A percentile compares a stretch with the other conserved stretches of the same genome.
Evolutionary conservation across 805 yeast genomes (phyloP).

Genomic region (Candida verbasci): DNA sequence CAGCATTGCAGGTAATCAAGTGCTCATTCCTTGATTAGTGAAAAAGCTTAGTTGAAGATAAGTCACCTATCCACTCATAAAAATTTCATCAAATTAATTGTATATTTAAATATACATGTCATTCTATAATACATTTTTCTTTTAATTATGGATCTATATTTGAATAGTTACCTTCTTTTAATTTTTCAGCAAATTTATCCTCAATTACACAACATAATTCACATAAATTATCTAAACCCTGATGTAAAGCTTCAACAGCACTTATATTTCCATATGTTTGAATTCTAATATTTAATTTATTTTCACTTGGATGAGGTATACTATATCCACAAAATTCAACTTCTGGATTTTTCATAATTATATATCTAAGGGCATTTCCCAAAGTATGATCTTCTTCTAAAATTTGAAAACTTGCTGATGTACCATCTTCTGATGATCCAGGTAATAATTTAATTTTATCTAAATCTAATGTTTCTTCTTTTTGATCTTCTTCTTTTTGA

Average conservation of each 20-base stretch:
- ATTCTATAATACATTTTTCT: not conserved
- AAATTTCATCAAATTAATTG: too few relatives aligned
- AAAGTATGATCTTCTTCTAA: constrained; percentile 93
- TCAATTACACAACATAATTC: constrained; percentile 83
- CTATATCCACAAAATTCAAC: constrained; percentile 98
- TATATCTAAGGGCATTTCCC: constrained; percentile 89
- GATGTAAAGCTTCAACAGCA: constrained; percentile 88
- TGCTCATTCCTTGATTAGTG: too few relatives aligned
- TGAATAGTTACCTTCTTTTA: constrained; percentile 49
- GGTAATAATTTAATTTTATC: constrained; percentile 69
- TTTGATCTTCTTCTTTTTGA: not conserved
- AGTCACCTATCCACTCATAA: too few relatives aligned
- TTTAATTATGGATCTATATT: constrained; percentile 43
- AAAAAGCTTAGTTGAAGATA: too few relatives aligned
- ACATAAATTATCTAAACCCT: constrained; percentile 81
- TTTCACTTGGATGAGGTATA: constrained; percentile 96
- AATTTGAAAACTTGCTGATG: constrained; percentile 92
- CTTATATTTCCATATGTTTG: constrained; percentile 86
- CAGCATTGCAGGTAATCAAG: too few relatives aligned
- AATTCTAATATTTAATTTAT: constrained; percentile 81
- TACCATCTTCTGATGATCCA: constrained; percentile 88
- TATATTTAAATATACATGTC: too few relatives aligned
- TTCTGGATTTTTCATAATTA: constrained; percentile 95
- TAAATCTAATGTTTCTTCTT: constrained; percentile 33
- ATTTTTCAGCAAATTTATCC: constrained; percentile 65